Evolutionary conservation across 495 filamentous ascomycete species (phyloP).

Genomic region (Sporormia fimetaria): DNA sequence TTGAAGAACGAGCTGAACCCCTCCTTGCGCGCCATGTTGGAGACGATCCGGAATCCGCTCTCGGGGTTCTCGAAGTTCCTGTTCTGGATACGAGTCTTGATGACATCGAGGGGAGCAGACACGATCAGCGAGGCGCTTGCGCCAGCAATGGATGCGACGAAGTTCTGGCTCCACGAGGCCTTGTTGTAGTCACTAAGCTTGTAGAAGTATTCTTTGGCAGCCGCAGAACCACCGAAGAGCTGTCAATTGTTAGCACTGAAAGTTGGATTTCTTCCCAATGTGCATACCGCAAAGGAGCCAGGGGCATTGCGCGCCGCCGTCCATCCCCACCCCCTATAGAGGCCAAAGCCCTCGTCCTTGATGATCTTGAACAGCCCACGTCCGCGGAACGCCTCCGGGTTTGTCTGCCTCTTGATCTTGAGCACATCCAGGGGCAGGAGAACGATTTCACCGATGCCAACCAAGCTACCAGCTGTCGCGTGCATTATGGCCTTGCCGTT

Average conservation of each 20-base stretch:
- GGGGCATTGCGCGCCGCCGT: constrained; percentile 95
- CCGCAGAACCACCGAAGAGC: constrained; percentile 97
- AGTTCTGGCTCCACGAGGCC: constrained; percentile 93
- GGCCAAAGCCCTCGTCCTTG: constrained; percentile 83
- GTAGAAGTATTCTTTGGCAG: constrained; percentile 93
- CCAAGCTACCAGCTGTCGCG: constrained; percentile 86
- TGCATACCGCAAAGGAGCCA: constrained; percentile 83
- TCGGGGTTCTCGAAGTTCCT: constrained; percentile 97
- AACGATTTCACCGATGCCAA: constrained; percentile 94
- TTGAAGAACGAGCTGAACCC: constrained; percentile 88
- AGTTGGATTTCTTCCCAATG: constrained; percentile 13
- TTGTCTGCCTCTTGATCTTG: constrained; percentile 99
- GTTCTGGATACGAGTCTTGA: constrained; percentile 99
- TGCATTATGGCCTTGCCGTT: constrained; percentile 97
- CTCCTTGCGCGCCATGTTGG: constrained; percentile 85
- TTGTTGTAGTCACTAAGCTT: constrained; percentile 82
- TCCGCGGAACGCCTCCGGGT: constrained; percentile 94
- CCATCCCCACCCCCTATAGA: constrained; percentile 96
- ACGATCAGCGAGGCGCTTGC: constrained; percentile 86
- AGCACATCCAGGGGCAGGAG: constrained; percentile 90
- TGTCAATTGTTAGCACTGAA: too few relatives aligned
- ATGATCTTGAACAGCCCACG: constrained; percentile 84
- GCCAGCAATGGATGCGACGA: constrained; percentile 88
- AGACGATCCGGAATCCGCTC: constrained; percentile 77
- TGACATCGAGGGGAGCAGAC: constrained; percentile 91